These are phyloP conservation scores for Neckera pumila DNA, from an alignment of 225 moss, liverwort and hornwort genomes.

Conservation along the genomic window DNA sequence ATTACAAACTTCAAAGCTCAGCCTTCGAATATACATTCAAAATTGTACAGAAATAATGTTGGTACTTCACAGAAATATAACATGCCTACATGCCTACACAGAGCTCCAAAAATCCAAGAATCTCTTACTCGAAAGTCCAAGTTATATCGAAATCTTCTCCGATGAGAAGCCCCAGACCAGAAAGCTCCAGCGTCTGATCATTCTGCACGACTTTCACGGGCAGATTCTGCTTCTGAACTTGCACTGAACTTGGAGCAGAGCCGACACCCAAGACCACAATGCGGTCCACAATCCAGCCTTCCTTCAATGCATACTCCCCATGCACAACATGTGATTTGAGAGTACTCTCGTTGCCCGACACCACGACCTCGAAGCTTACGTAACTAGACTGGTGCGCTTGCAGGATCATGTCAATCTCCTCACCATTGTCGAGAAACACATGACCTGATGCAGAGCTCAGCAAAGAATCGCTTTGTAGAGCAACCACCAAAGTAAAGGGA, in stretches of 20 bases:
- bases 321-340: slow-evolving; percentile 24
- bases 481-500: slow-evolving; percentile 30
- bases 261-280: slow-evolving; percentile 23
- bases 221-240: not conserved
- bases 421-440: slow-evolving; percentile 68
- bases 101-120: not conserved
- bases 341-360: not conserved
- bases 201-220: not conserved
- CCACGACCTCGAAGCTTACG: slow-evolving; percentile 23
- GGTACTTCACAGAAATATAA: not conserved
- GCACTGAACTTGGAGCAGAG: not conserved
- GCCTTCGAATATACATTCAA: not conserved
- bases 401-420: slow-evolving; percentile 47
- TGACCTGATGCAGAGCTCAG: slow-evolving; percentile 20
- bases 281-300: slow-evolving; percentile 22
- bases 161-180: slow-evolving; percentile 7
- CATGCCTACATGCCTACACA: not conserved
- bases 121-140: not conserved
- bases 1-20: not conserved
- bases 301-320: slow-evolving; percentile 40
- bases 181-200: slow-evolving; percentile 11
- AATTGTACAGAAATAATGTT: not conserved
- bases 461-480: not conserved
- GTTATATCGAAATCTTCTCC: slow-evolving; percentile 7
- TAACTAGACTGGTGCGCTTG: slow-evolving; percentile 24